These are phyloP conservation scores for Tephrocybe sp. DNA, from an alignment of 768 basidiomycete genomes.

Conservation along the genomic window DNA sequence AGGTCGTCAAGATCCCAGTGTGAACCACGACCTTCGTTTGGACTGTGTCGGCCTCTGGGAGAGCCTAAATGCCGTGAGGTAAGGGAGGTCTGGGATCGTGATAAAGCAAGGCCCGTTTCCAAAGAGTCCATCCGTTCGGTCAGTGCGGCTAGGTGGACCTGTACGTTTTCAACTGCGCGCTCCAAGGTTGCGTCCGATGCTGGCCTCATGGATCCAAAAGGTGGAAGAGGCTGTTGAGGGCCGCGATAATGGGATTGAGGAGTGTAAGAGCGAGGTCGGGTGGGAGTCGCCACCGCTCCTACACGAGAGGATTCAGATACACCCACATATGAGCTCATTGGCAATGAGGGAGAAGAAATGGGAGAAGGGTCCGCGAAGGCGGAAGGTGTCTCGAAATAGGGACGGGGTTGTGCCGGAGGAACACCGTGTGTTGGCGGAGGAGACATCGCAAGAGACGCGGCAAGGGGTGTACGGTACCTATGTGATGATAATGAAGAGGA, in stretches of 20 bases:
- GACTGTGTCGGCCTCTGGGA: constrained; percentile 44
- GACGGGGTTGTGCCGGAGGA: constrained; percentile 71
- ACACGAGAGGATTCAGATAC: constrained; percentile 39
- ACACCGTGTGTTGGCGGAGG: constrained; percentile 49
- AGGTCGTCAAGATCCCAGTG: constrained; percentile 79
- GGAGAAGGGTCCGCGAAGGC: constrained; percentile 58
- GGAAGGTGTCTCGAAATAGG: constrained; percentile 69
- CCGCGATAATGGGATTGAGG: constrained; percentile 34
- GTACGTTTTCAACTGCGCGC: constrained; percentile 75
- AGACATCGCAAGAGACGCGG: constrained; percentile 59
- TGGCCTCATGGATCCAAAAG: constrained; percentile 40
- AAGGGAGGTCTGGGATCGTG: constrained; percentile 38
- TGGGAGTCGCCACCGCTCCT: constrained; percentile 37
- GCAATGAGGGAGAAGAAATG: constrained; percentile 39
- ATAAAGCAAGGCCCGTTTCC: constrained; percentile 43
- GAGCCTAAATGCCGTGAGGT: constrained; percentile 40
- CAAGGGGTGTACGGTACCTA: constrained; percentile 77
- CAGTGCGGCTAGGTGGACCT: constrained; percentile 79
- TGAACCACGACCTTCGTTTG: constrained; percentile 32
- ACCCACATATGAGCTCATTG: constrained; percentile 34
- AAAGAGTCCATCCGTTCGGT: constrained; percentile 79
- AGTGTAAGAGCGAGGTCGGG: constrained; percentile 29
- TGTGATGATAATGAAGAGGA: constrained; percentile 78
- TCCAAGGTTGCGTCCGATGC: constrained; percentile 61
- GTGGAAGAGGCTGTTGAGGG: constrained; percentile 32